These are phyloP conservation scores for Hypoxylon sp. DNA, from an alignment of 2,329 filamentous ascomycete species.

Conservation along the genomic window DNA sequence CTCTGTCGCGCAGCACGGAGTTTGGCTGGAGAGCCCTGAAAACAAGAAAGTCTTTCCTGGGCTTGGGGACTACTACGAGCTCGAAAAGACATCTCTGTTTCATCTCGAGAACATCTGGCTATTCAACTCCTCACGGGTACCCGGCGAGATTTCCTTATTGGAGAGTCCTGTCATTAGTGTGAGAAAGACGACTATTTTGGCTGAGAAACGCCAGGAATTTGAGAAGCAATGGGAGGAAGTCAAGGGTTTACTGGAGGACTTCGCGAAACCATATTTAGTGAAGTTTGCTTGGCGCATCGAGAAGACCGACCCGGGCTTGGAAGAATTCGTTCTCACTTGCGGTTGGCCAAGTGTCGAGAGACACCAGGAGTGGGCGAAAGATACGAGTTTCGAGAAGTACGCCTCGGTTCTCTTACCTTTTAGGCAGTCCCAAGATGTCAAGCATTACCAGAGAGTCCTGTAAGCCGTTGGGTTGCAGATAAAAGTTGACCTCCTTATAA, in stretches of 20 bases:
- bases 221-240: conserved; percentile 55
- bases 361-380: conserved; percentile 52
- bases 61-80: conserved; percentile 55
- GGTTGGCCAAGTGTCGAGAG: conserved; percentile 57
- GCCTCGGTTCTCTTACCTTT: conserved; percentile 43
- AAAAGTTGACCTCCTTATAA: conserved; percentile 1
- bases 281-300: conserved; percentile 63
- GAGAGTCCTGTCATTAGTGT: conserved; percentile 59
- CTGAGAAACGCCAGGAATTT: conserved; percentile 55
- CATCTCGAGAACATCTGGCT: conserved; percentile 58
- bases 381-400: conserved; percentile 49
- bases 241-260: conserved; percentile 53
- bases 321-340: conserved; percentile 60
- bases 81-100: conserved; percentile 58
- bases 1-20: conserved; percentile 58
- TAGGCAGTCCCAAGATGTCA: conserved; percentile 48
- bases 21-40: conserved; percentile 62
- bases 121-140: conserved; percentile 36
- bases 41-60: conserved; percentile 58
- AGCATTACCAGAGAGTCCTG: conserved; percentile 55
- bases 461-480: conserved; percentile 37
- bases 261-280: conserved; percentile 53
- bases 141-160: conserved; percentile 44
- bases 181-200: conserved; percentile 52
- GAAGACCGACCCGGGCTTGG: conserved; percentile 54